A percentile compares a stretch with the other conserved stretches of the same genome.
These are phyloP conservation scores for Backusella tarrabulga DNA, from an alignment of 192 early-diverging fungal genomes.

Conservation along the genomic window DNA sequence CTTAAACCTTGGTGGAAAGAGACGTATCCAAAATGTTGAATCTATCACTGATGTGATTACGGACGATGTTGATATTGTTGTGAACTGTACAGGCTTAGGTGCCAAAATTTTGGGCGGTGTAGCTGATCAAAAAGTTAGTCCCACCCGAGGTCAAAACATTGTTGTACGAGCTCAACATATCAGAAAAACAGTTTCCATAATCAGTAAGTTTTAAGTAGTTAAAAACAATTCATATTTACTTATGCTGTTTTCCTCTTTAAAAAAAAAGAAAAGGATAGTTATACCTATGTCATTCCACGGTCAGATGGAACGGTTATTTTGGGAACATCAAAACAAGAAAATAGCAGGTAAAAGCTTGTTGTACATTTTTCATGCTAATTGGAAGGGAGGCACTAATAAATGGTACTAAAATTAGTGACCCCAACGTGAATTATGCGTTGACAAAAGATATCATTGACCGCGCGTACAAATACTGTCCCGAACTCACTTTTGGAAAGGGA, in stretches of 20 bases:
- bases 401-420: slow-evolving; percentile 24
- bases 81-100: slow-evolving; percentile 80
- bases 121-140: slow-evolving; percentile 58
- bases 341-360: slow-evolving; percentile 41
- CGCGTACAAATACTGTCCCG: slow-evolving; percentile 45
- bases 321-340: slow-evolving; percentile 63
- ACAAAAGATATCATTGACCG: slow-evolving; percentile 39
- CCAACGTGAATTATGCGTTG: slow-evolving; percentile 17
- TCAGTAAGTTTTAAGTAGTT: slow-evolving; percentile 24
- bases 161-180: slow-evolving; percentile 73
- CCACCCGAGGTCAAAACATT: slow-evolving; percentile 74
- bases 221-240: neutral
- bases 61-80: slow-evolving; percentile 46
- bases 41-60: slow-evolving; percentile 45
- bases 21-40: slow-evolving; percentile 30
- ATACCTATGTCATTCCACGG: slow-evolving; percentile 80
- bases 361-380: neutral
- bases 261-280: slow-evolving; percentile 28
- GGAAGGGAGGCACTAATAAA: neutral
- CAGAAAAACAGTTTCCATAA: slow-evolving; percentile 52
- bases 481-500: slow-evolving; percentile 43
- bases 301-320: slow-evolving; percentile 73
- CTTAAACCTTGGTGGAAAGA: slow-evolving; percentile 51
- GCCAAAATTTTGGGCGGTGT: slow-evolving; percentile 65
- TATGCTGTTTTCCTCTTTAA: neutral